phyloP scores from a whole-genome alignment of 2,329 filamentous ascomycete genomes.

The Aureobasidium sp. region DNA sequence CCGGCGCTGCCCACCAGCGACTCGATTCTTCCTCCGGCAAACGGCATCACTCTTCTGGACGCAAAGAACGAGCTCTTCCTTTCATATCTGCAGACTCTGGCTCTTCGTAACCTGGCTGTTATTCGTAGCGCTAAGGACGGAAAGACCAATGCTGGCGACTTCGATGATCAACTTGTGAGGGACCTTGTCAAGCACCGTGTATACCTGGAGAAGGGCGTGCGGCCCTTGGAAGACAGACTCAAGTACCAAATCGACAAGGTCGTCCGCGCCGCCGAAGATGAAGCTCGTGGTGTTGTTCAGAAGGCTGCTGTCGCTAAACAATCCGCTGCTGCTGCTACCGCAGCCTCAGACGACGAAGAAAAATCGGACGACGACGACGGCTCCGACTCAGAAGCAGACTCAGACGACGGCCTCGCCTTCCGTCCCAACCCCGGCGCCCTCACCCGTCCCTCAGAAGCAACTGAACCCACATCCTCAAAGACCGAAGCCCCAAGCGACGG shows the following conservation, averaged over 20 bases:
- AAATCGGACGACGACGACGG: slow-evolving; percentile 31
- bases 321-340: slow-evolving; percentile 20
- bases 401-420: slow-evolving; percentile 52
- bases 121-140: slow-evolving; percentile 30
- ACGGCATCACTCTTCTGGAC: slow-evolving; percentile 91
- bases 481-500: slow-evolving; percentile 45
- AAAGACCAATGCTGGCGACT: slow-evolving; percentile 25
- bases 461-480: slow-evolving; percentile 20
- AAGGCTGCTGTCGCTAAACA: slow-evolving; percentile 29
- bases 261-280: slow-evolving; percentile 75
- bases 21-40: slow-evolving; percentile 63
- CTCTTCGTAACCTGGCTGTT: slow-evolving; percentile 55
- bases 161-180: slow-evolving; percentile 64
- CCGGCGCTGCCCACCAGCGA: slow-evolving; percentile 47
- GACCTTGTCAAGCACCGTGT: slow-evolving; percentile 89
- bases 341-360: slow-evolving; percentile 20
- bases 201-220: slow-evolving; percentile 86
- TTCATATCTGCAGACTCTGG: slow-evolving; percentile 89
- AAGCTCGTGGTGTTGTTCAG: slow-evolving; percentile 42
- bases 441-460: slow-evolving; percentile 23
- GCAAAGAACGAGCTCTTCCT: slow-evolving; percentile 96
- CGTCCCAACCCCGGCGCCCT: slow-evolving; percentile 53
- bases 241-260: slow-evolving; percentile 97
- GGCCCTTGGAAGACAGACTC: slow-evolving; percentile 80
- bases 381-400: slow-evolving; percentile 34